Conservation (phyloP, 768 basidiomycete genomes). For the Coprinopsis marcescibilis region DNA sequence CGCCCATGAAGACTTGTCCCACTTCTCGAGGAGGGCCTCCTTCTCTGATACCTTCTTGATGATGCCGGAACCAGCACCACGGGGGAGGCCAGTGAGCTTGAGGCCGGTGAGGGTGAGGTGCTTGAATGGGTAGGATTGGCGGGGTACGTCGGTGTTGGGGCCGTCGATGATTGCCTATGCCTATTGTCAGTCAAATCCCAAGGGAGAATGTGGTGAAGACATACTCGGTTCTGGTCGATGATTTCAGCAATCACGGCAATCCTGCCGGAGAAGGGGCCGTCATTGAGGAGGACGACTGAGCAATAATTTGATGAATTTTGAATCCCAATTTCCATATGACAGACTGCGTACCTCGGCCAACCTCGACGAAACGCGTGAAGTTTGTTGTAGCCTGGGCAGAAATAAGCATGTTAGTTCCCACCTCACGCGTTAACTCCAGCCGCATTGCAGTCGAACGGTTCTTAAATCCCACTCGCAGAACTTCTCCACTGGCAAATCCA, state of each 20-base stretch:
- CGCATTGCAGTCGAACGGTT: neutral
- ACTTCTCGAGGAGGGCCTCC: conserved; percentile 78
- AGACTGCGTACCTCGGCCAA: conserved; percentile 76
- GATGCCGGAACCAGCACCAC: conserved; percentile 73
- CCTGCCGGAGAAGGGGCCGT: conserved; percentile 79
- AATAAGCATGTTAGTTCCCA: neutral
- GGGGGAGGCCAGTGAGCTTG: conserved; percentile 77
- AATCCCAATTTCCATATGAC: neutral
- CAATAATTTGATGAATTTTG: neutral
- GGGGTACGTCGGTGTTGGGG: conserved; percentile 84
- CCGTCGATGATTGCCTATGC: conserved; percentile 91
- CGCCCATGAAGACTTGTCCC: conserved; percentile 86
- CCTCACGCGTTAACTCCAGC: neutral
- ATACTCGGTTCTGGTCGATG: conserved; percentile 97
- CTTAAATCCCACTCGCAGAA: neutral
- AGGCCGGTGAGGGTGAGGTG: conserved; percentile 89
- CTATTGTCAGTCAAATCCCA: neutral
- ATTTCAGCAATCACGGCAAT: conserved; percentile 96
- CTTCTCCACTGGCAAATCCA: neutral
- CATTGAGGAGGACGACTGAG: conserved; percentile 86
- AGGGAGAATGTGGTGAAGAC: conserved; percentile 18
- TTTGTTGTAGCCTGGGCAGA: conserved; percentile 28
- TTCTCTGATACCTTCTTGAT: conserved; percentile 87
- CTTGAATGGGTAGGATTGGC: conserved; percentile 88
- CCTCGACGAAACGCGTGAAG: conserved; percentile 97